Percentiles rank a stretch among this genome's conserved stretches.
Evolutionary conservation across 1,284 basidiomycete genomes (phyloP).

Genomic region (Boletellus deceptivus): DNA sequence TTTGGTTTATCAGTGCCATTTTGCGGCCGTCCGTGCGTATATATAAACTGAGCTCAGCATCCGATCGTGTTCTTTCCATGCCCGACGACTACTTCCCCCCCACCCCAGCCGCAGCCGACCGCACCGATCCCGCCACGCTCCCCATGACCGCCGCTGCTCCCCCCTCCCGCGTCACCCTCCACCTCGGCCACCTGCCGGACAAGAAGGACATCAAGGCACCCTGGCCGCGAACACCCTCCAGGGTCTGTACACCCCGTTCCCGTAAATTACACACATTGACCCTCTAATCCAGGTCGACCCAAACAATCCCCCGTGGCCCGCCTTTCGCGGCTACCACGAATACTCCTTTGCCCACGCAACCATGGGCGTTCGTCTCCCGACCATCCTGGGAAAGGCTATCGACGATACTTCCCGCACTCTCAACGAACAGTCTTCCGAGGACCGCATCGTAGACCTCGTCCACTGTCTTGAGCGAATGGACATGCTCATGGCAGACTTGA

Average conservation of each 20-base stretch:
- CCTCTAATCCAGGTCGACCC: slow-evolving; percentile 62
- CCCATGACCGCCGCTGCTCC: slow-evolving; percentile 22
- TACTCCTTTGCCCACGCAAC: slow-evolving; percentile 94
- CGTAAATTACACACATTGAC: neutral
- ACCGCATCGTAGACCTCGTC: slow-evolving; percentile 83
- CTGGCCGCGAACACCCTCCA: slow-evolving; percentile 71
- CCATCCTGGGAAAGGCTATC: slow-evolving; percentile 94
- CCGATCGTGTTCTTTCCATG: slow-evolving; percentile 13
- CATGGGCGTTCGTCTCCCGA: slow-evolving; percentile 92
- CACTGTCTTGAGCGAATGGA: slow-evolving; percentile 88
- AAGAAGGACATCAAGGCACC: slow-evolving; percentile 66
- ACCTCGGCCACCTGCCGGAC: slow-evolving; percentile 67
- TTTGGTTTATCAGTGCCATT: slow-evolving; percentile 12
- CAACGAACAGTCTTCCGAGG: slow-evolving; percentile 85
- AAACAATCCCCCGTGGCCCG: slow-evolving; percentile 97
- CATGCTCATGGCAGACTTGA: slow-evolving; percentile 77
- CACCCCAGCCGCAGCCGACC: slow-evolving; percentile 17
- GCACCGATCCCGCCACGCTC: neutral
- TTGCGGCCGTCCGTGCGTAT: slow-evolving; percentile 17
- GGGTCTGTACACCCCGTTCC: slow-evolving; percentile 39
- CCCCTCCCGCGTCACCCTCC: slow-evolving; percentile 61
- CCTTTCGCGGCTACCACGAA: slow-evolving; percentile 92
- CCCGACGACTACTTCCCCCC: slow-evolving; percentile 27
- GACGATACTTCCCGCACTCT: slow-evolving; percentile 90
- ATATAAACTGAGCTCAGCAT: slow-evolving; percentile 18